These are phyloP conservation scores for Penicillium macrosclerotiorum DNA, from an alignment of 495 filamentous ascomycete genomes.

Conservation along the genomic window DNA sequence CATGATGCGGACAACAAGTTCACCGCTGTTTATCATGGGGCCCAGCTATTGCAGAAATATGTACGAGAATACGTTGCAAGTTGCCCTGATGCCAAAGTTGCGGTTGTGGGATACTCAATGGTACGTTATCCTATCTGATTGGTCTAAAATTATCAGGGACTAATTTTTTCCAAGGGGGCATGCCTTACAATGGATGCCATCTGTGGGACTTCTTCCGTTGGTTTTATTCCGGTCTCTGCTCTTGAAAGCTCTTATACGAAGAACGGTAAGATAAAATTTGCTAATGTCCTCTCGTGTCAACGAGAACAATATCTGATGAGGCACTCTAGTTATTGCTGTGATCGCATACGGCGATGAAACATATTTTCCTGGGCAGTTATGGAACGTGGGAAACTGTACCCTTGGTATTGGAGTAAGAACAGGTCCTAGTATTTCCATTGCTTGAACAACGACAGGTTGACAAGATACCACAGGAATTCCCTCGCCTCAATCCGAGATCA, in stretches of 20 bases:
- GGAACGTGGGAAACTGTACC: slow-evolving; percentile 23
- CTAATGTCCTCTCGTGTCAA: no score
- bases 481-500: slow-evolving; percentile 15
- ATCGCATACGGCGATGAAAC: slow-evolving; percentile 25
- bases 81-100: slow-evolving; percentile 18
- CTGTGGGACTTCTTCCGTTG: slow-evolving; percentile 11
- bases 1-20: slow-evolving; percentile 11
- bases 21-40: slow-evolving; percentile 13
- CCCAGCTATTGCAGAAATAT: slow-evolving; percentile 19
- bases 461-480: background rate
- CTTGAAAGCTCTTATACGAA: slow-evolving; percentile 10
- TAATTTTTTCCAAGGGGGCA: slow-evolving; percentile 11
- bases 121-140: background rate
- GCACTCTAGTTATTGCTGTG: slow-evolving; percentile 15
- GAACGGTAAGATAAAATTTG: slow-evolving; percentile 2
- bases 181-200: slow-evolving; percentile 21
- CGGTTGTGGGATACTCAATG: slow-evolving; percentile 23
- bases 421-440: background rate
- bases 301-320: background rate
- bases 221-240: slow-evolving; percentile 4
- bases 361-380: slow-evolving; percentile 16
- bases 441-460: background rate
- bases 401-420: slow-evolving; percentile 21
- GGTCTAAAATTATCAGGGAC: background rate
- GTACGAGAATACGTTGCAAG: slow-evolving; percentile 11